Evolutionary conservation across 2,329 filamentous ascomycete species (phyloP).

Genomic region (Cercospora brassicicola): DNA sequence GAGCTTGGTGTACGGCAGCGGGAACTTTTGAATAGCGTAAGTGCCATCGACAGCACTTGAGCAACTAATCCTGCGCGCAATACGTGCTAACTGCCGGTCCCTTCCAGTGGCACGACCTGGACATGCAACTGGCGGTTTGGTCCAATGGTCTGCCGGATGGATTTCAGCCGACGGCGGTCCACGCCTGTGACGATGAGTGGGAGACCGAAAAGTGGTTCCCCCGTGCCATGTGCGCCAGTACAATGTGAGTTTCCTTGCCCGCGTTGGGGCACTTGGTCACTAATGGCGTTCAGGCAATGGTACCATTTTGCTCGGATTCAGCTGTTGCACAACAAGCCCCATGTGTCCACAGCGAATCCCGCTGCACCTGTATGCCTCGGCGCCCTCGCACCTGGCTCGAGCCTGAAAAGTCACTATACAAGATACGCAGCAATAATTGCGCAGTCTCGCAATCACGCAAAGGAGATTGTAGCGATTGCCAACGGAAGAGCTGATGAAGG

Average conservation of each 20-base stretch:
- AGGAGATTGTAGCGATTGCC: constrained; percentile 63
- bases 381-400: constrained; percentile 37
- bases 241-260: constrained; percentile 52
- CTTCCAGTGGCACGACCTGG: constrained; percentile 53
- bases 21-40: constrained; percentile 47
- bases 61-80: not conserved
- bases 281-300: constrained; percentile 33
- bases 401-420: constrained; percentile 55
- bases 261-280: not conserved
- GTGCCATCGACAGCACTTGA: not conserved
- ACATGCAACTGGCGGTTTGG: constrained; percentile 61
- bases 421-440: constrained; percentile 59
- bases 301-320: constrained; percentile 66
- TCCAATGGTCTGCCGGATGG: constrained; percentile 59
- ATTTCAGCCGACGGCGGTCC: constrained; percentile 58
- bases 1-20: constrained; percentile 53
- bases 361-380: not conserved
- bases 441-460: constrained; percentile 58
- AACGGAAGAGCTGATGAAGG: constrained; percentile 57
- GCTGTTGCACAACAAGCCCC: constrained; percentile 60
- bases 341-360: constrained; percentile 50
- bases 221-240: constrained; percentile 63
- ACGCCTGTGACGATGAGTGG: constrained; percentile 9
- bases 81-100: not conserved
- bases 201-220: constrained; percentile 60